Evolutionary conservation across 768 basidiomycete genomes (phyloP).

Genomic region (Tylopilus sp.): DNA sequence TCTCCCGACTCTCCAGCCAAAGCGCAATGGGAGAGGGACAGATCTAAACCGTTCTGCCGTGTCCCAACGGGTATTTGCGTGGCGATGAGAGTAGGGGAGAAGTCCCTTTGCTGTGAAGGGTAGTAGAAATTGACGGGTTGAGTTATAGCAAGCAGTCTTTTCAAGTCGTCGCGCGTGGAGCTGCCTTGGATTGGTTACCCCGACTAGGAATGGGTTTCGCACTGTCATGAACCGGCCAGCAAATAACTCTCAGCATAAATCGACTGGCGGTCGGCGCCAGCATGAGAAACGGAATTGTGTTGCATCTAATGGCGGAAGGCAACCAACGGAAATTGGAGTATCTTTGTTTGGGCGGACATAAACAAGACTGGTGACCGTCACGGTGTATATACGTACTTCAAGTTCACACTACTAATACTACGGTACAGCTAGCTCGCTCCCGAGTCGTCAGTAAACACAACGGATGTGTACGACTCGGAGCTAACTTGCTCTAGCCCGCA

Average conservation of each 20-base stretch:
- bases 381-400: no score
- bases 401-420: no score
- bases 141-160: neutral
- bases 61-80: neutral
- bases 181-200: neutral
- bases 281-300: no score
- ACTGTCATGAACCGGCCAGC: neutral
- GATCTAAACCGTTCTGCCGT: neutral
- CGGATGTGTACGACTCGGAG: no score
- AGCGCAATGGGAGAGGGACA: neutral
- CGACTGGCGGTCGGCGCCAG: neutral
- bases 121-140: neutral
- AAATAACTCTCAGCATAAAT: neutral
- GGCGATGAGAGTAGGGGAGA: neutral
- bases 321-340: neutral
- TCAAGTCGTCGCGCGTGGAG: neutral
- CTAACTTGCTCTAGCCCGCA: no score
- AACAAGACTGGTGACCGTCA: slow-evolving; percentile 3
- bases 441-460: no score
- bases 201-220: neutral
- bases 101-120: neutral
- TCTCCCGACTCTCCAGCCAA: slow-evolving; percentile 1
- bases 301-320: neutral
- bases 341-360: slow-evolving; percentile 1
- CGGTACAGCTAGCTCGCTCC: no score